Base-by-base conservation (phyloP, 1,284 basidiomycete species). In the Ustilago hordei region DNA sequence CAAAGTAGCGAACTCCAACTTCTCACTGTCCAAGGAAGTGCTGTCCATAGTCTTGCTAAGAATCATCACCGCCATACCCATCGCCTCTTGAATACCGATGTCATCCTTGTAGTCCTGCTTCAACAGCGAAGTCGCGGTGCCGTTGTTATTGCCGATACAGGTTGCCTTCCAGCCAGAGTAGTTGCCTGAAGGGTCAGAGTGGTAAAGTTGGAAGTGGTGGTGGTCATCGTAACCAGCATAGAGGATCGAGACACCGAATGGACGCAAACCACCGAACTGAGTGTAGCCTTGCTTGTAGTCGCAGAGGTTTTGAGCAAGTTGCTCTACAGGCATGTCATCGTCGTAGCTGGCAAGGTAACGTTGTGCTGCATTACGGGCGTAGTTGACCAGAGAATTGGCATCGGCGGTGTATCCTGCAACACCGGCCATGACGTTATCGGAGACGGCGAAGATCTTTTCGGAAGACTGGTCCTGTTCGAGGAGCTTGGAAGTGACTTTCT, bases 41-140 rank as follows among this genome's bases (percentile, higher is more conserved):
- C 94, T 95, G 86, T 99, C 96, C 95, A 99, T 98, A 55, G 96
- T 98, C 90, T 98, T 99, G 89, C 95, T 95, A 92, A 99, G 94
- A 60, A 95, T 93, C 88, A 92, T 93, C 80, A 98, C 89, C 56
- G 94, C 95, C 45, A 99, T 89, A 32, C 90, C 91, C 83, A 96
- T 92, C n/a, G 95, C 95, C n/a, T 84, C 84, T 58, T 84, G 80
- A 53, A 83, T 78, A 9, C 61, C 67, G 68, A 98, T 92, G 71
- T 95, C 94, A 80, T 98, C 96, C 87, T 98, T 97, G 89, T 98
- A 98, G 86, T 99, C 97, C 88, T 99, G 96, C 89, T 98, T 96
- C 78, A 99, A 88, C 82, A 99, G 88, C 82, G 92, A 94, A 84
- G 95, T 94, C 41, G 93, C 95, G 4, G 93, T 97, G 35, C 95